A percentile compares a stretch with the other conserved stretches of the same genome.
phyloP scores from a whole-genome alignment of 306 rosid genomes.

The Ormosia semicastrata region DNA sequence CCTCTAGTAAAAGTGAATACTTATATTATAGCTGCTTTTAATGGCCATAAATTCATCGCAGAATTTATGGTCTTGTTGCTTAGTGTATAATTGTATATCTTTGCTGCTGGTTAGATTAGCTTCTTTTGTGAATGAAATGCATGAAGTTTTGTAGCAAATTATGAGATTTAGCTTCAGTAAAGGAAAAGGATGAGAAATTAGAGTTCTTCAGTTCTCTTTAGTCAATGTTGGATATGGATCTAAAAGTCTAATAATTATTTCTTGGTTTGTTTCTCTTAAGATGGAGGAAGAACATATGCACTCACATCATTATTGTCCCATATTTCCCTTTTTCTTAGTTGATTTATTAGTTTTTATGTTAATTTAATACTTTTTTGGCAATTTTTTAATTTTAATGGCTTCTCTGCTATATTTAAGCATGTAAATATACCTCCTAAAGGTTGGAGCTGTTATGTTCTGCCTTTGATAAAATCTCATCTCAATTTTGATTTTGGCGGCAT shows the following conservation, averaged over 20 bases:
- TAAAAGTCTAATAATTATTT: too few relatives aligned
- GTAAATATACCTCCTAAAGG: background rate
- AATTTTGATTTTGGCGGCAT: background rate
- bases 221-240: too few relatives aligned
- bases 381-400: background rate
- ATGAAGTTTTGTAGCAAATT: background rate
- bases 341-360: background rate
- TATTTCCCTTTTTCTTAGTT: background rate
- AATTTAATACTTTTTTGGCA: background rate
- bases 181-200: too few relatives aligned
- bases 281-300: too few relatives aligned
- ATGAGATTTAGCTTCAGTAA: background rate
- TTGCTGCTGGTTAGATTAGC: background rate
- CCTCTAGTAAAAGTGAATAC: background rate
- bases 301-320: too few relatives aligned
- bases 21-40: background rate
- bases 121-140: background rate
- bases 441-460: background rate
- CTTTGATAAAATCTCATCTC: background rate
- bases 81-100: too few relatives aligned
- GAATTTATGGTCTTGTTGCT: too few relatives aligned
- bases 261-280: too few relatives aligned
- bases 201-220: too few relatives aligned
- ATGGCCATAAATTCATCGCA: background rate
- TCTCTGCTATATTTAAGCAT: background rate